Evolutionary conservation across 129 eudicot genomes (phyloP).

Genomic region (Sambucus nigra): DNA sequence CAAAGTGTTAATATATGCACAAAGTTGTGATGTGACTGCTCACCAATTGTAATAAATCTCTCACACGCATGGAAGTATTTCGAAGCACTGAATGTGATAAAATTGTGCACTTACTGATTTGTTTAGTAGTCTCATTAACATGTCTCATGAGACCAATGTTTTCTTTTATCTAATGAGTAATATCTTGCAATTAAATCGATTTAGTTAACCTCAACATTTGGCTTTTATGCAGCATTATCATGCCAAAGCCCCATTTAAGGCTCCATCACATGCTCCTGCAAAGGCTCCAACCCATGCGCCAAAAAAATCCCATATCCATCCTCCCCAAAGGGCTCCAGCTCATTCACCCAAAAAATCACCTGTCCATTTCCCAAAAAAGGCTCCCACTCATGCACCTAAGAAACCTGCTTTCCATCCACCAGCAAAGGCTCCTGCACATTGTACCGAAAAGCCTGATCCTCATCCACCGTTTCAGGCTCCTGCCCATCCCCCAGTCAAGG

Average conservation of each 20-base stretch:
- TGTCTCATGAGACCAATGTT: neutral
- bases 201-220: neutral
- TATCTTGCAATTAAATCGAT: neutral
- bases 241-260: constrained; percentile 2
- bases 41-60: too few species aligned
- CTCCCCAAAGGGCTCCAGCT: neutral
- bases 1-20: too few species aligned
- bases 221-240: neutral
- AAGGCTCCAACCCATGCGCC: constrained; percentile 15
- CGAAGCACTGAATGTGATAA: too few species aligned
- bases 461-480: constrained; percentile 14
- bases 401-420: constrained; percentile 10
- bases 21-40: too few species aligned
- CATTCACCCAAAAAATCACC: neutral
- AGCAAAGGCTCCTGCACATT: neutral
- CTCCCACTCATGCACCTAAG: neutral
- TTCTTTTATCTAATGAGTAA: too few species aligned
- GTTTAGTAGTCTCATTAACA: too few species aligned
- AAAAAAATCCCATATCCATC: neutral
- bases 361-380: neutral
- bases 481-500: constrained; percentile 9
- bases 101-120: too few species aligned
- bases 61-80: too few species aligned
- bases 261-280: constrained; percentile 5
- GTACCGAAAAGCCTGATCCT: neutral